Conservation (phyloP, 306 rosid species). For the Pyrus betulifolia region DNA sequence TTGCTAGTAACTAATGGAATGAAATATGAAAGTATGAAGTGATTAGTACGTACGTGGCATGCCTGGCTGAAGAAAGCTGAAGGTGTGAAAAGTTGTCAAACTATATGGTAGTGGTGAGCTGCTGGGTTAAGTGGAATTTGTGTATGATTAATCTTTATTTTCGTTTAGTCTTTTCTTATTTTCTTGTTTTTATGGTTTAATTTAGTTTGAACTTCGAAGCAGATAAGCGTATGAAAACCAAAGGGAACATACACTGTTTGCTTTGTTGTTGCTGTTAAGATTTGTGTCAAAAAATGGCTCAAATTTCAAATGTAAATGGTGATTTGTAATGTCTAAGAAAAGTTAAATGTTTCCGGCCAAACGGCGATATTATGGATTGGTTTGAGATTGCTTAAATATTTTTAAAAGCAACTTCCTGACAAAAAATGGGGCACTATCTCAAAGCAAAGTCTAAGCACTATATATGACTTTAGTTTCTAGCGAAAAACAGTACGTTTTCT, state of each 20-base stretch:
- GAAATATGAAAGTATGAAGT: background rate
- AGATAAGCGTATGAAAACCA: slow-evolving; percentile 27
- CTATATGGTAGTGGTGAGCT: background rate
- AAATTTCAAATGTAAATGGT: slow-evolving; percentile 29
- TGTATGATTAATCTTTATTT: background rate
- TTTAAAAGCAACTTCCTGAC: too few relatives aligned
- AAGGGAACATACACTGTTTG: slow-evolving; percentile 26
- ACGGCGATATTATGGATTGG: slow-evolving; percentile 13
- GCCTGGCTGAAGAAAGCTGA: slow-evolving; percentile 25
- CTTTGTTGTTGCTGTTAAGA: background rate
- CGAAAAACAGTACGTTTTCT: too few relatives aligned
- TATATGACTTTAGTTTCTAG: too few relatives aligned
- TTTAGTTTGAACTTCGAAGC: slow-evolving; percentile 17
- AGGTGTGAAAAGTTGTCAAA: slow-evolving; percentile 8
- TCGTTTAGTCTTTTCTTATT: background rate
- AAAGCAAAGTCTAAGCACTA: too few relatives aligned
- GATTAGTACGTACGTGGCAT: background rate
- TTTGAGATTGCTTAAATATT: too few relatives aligned
- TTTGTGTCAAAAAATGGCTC: slow-evolving; percentile 7
- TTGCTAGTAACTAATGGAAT: slow-evolving; percentile 15
- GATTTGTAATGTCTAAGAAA: slow-evolving; percentile 17
- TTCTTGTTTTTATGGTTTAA: background rate
- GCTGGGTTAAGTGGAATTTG: background rate
- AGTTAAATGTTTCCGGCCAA: slow-evolving; percentile 17
- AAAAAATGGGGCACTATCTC: too few relatives aligned